Evolutionary conservation across 805 yeast genomes (phyloP).

Genomic region (Candida koratica): DNA sequence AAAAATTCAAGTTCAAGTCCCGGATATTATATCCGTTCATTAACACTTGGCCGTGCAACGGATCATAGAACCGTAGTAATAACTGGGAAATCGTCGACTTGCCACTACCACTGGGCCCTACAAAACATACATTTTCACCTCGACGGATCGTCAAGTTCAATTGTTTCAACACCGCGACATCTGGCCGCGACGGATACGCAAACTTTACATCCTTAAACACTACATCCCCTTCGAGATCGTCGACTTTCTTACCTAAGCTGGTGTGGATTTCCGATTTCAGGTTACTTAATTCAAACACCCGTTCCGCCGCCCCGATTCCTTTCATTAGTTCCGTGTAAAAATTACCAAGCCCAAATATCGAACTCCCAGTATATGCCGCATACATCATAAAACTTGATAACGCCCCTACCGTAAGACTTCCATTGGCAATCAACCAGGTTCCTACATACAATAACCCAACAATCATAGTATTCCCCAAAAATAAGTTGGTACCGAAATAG

Average conservation of each 20-base stretch:
- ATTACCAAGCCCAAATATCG: slow-evolving; percentile 84
- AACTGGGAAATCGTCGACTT: slow-evolving; percentile 84
- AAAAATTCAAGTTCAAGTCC: slow-evolving; percentile 65
- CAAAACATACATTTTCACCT: slow-evolving; percentile 89
- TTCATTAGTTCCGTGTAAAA: slow-evolving; percentile 94
- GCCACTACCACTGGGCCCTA: slow-evolving; percentile 97
- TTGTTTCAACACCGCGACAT: slow-evolving; percentile 54
- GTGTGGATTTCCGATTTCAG: slow-evolving; percentile 70
- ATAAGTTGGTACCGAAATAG: slow-evolving; percentile 74
- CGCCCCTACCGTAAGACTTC: slow-evolving; percentile 81
- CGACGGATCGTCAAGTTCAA: slow-evolving; percentile 59
- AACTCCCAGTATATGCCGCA: slow-evolving; percentile 90
- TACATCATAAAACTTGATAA: slow-evolving; percentile 92
- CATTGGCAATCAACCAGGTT: slow-evolving; percentile 72
- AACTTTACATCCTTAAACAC: slow-evolving; percentile 62
- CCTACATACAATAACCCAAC: slow-evolving; percentile 78
- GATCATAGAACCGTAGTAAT: slow-evolving; percentile 80
- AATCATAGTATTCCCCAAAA: slow-evolving; percentile 77
- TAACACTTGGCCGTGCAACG: slow-evolving; percentile 55
- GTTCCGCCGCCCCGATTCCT: slow-evolving; percentile 92
- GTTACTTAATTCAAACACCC: slow-evolving; percentile 83
- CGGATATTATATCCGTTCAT: slow-evolving; percentile 64
- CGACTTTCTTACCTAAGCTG: slow-evolving; percentile 51
- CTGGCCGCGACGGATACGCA: slow-evolving; percentile 80
- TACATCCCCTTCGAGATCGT: slow-evolving; percentile 51